These are phyloP conservation scores for Flueggea neowawraea DNA, from an alignment of 441 rosid genomes.

Conservation along the genomic window DNA sequence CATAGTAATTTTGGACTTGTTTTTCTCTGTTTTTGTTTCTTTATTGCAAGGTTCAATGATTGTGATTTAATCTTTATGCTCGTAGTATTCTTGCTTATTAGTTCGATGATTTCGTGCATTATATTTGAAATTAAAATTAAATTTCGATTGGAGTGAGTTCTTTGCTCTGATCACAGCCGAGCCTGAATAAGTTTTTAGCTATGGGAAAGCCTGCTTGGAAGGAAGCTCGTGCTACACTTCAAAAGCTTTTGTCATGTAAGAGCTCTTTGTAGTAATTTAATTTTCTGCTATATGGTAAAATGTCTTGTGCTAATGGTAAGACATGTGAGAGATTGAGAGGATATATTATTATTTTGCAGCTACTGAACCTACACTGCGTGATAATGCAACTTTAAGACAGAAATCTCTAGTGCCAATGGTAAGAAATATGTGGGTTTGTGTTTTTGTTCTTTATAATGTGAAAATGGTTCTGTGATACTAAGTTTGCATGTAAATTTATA, in stretches of 20 bases:
- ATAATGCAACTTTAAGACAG: conserved; percentile 50
- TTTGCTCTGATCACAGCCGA: conserved; percentile 52
- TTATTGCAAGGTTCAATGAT: no score
- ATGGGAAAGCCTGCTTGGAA: conserved; percentile 94
- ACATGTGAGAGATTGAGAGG: neutral
- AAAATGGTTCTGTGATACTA: conserved; percentile 4
- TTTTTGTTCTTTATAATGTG: no score
- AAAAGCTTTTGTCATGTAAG: conserved; percentile 67
- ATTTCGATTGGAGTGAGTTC: neutral
- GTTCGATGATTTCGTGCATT: no score
- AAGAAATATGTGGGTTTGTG: neutral
- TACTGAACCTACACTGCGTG: conserved; percentile 58
- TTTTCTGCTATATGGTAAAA: neutral
- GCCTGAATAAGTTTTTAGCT: conserved; percentile 75
- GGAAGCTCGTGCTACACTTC: conserved; percentile 89
- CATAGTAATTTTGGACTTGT: no score
- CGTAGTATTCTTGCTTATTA: no score
- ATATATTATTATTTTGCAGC: conserved; percentile 40
- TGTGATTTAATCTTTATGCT: no score
- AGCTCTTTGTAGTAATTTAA: neutral
- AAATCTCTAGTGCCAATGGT: conserved; percentile 72
- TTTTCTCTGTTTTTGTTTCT: no score
- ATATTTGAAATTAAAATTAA: neutral
- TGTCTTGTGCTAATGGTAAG: neutral
- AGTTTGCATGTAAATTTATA: conserved; percentile 22